Percentiles rank a stretch among this genome's conserved stretches.
Conservation (phyloP, 208 protist species). For the Trypanosoma melophagium region DNA sequence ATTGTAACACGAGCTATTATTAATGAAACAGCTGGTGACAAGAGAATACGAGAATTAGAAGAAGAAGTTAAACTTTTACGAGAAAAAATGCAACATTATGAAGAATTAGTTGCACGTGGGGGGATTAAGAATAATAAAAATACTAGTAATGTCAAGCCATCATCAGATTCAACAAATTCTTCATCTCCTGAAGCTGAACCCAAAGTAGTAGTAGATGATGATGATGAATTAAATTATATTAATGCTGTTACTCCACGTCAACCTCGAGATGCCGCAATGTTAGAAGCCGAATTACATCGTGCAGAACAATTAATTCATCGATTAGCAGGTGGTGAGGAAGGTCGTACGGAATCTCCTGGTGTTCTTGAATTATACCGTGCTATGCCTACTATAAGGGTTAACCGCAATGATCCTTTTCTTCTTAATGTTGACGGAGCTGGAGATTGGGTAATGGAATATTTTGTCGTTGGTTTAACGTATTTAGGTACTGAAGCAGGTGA, state of each 20-base stretch:
- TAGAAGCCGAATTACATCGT: conserved; percentile 51
- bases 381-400: conserved; percentile 22
- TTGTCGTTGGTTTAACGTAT: conserved; percentile 34
- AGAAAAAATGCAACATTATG: conserved; percentile 60
- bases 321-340: conserved; percentile 38
- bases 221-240: conserved; percentile 16
- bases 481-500: conserved; percentile 30
- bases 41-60: conserved; percentile 84
- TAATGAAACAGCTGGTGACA: conserved; percentile 86
- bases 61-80: conserved; percentile 70
- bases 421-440: conserved; percentile 74
- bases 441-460: conserved; percentile 67
- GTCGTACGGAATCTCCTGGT: conserved; percentile 27
- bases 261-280: conserved; percentile 33
- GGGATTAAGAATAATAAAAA: not conserved
- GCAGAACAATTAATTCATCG: conserved; percentile 67
- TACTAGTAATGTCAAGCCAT: not conserved
- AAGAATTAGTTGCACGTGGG: conserved; percentile 25
- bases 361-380: conserved; percentile 24
- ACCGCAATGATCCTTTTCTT: conserved; percentile 52
- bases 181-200: not conserved
- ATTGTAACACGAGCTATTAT: conserved; percentile 88
- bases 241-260: conserved; percentile 8
- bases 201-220: not conserved
- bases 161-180: not conserved